These are phyloP conservation scores for Beauveria bassiana DNA, from an alignment of 2,329 filamentous ascomycete genomes.

Conservation along the genomic window DNA sequence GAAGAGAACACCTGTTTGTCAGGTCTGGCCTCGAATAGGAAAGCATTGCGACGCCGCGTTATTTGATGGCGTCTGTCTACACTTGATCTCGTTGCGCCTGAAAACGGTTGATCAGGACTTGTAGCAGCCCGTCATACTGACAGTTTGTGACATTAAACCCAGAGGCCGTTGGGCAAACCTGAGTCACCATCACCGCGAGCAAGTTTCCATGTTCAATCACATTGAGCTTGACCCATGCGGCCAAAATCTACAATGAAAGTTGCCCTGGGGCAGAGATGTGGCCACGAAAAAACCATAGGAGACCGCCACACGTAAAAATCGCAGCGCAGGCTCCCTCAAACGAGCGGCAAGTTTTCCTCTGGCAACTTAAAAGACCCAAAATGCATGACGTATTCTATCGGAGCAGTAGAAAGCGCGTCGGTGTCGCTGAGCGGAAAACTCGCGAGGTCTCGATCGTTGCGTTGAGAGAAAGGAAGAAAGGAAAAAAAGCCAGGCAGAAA, in stretches of 20 bases:
- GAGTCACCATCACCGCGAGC: background rate
- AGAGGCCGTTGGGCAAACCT: background rate
- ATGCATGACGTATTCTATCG: conserved; percentile 19
- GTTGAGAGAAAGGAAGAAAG: conserved; percentile 19
- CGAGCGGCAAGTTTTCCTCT: conserved; percentile 31
- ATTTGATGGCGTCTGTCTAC: too few species aligned
- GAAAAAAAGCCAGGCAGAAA: conserved; percentile 2
- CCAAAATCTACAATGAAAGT: background rate
- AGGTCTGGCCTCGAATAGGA: too few species aligned
- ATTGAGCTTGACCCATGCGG: background rate
- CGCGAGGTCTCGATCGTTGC: conserved; percentile 23
- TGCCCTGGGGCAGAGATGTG: conserved; percentile 22
- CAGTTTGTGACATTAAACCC: background rate
- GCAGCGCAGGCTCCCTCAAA: conserved; percentile 35
- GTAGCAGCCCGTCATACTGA: background rate
- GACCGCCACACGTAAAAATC: conserved; percentile 29
- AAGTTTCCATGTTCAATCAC: background rate
- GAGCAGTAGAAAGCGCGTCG: conserved; percentile 9
- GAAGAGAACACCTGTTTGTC: too few species aligned
- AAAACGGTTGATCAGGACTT: too few species aligned
- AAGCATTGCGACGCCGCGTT: too few species aligned
- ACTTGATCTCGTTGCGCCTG: too few species aligned
- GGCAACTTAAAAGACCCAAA: conserved; percentile 21
- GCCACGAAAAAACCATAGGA: conserved; percentile 37
- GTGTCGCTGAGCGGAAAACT: conserved; percentile 13